These are phyloP conservation scores for Heliamphora exappendiculata DNA, from an alignment of 148 eudicot species.

Conservation along the genomic window DNA sequence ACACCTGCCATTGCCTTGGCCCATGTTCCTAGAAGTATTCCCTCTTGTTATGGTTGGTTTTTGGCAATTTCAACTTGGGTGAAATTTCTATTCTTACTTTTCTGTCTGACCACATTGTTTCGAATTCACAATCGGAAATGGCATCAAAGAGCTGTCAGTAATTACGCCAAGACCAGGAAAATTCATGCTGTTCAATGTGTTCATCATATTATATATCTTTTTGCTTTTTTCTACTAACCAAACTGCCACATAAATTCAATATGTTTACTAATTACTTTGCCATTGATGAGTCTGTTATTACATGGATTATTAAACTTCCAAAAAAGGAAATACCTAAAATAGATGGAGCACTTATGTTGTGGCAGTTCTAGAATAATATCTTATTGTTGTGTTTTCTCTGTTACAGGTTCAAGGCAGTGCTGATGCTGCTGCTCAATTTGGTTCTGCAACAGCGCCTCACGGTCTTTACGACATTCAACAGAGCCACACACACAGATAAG, in stretches of 20 bases:
- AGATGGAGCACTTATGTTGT: not conserved
- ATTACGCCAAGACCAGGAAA: not conserved
- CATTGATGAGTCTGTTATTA: not conserved
- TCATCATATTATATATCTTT: not conserved
- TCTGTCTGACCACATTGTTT: not conserved
- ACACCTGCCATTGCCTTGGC: not conserved
- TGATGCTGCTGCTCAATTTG: conserved; percentile 16
- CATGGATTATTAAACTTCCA: not conserved
- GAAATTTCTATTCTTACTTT: not conserved
- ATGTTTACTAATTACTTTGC: too few species aligned
- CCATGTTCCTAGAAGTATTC: not conserved
- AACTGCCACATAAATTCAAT: too few species aligned
- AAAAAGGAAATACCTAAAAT: not conserved
- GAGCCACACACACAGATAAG: conserved; percentile 19
- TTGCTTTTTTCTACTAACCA: not conserved
- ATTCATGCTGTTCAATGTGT: not conserved
- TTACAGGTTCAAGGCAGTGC: conserved; percentile 22
- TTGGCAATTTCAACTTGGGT: not conserved
- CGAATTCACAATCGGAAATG: not conserved
- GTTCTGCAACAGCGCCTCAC: conserved; percentile 16
- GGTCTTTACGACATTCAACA: conserved; percentile 21
- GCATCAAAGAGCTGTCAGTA: not conserved
- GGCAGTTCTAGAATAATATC: not conserved
- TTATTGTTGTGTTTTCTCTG: not conserved
- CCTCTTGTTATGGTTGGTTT: not conserved